Percentiles rank a stretch among this genome's conserved stretches.
Evolutionary conservation across 306 rosid species (phyloP).

Genomic region (Citrullus amarus): DNA sequence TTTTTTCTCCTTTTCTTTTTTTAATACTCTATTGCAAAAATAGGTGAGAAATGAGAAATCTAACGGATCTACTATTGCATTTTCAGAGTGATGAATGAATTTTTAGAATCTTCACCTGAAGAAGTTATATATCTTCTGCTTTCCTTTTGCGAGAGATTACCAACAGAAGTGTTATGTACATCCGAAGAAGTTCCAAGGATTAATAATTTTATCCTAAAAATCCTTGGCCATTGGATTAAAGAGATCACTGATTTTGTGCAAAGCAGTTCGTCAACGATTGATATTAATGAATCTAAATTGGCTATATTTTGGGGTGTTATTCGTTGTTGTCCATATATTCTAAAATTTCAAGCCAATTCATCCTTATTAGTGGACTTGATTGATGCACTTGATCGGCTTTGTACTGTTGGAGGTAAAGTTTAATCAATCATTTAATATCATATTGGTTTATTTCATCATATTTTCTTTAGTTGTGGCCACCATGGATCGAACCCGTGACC

Average conservation of each 20-base stretch:
- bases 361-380: conserved; percentile 46
- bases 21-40: neutral
- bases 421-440: neutral
- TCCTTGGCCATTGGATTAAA: conserved; percentile 25
- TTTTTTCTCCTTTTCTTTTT: neutral
- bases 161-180: conserved; percentile 19
- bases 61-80: conserved; percentile 12
- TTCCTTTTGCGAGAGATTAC: conserved; percentile 39
- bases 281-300: conserved; percentile 37
- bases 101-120: conserved; percentile 49
- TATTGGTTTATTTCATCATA: neutral
- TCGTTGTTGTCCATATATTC: conserved; percentile 51
- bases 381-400: conserved; percentile 44
- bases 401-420: conserved; percentile 30
- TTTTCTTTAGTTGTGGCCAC: neutral
- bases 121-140: conserved; percentile 46
- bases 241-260: conserved; percentile 24
- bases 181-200: conserved; percentile 33
- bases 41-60: neutral
- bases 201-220: conserved; percentile 32
- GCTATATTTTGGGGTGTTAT: conserved; percentile 67
- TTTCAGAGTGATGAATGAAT: conserved; percentile 50
- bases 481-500: no score
- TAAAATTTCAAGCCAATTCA: conserved; percentile 22
- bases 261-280: conserved; percentile 17